Percentiles rank a stretch among this genome's conserved stretches.
These are phyloP conservation scores for Trametopsis cervina DNA, from an alignment of 768 basidiomycete genomes.

Conservation along the genomic window DNA sequence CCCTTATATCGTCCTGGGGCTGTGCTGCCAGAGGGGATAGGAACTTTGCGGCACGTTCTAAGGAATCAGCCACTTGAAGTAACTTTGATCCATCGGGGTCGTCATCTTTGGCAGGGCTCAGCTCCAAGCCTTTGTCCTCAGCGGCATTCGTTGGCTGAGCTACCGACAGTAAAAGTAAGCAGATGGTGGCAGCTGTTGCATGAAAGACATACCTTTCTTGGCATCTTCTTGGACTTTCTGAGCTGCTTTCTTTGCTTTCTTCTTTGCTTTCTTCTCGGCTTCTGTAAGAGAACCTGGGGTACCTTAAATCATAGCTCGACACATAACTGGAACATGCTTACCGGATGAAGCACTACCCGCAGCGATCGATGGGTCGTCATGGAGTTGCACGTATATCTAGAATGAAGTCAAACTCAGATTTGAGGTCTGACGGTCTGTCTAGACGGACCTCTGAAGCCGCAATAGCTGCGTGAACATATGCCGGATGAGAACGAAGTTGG, in stretches of 20 bases:
- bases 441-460: slow-evolving; percentile 56
- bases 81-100: slow-evolving; percentile 80
- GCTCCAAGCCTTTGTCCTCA: slow-evolving; percentile 70
- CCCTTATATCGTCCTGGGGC: slow-evolving; percentile 48
- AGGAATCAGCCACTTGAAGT: slow-evolving; percentile 49
- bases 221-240: slow-evolving; percentile 57
- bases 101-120: slow-evolving; percentile 55
- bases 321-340: slow-evolving; percentile 4
- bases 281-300: slow-evolving; percentile 40
- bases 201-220: slow-evolving; percentile 52
- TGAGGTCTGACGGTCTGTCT: not conserved
- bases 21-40: slow-evolving; percentile 55
- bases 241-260: slow-evolving; percentile 80
- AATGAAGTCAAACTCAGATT: slow-evolving; percentile 8
- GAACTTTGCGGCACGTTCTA: slow-evolving; percentile 72
- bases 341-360: slow-evolving; percentile 26
- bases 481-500: slow-evolving; percentile 65
- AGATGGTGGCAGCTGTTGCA: not conserved
- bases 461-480: slow-evolving; percentile 67
- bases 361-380: slow-evolving; percentile 65
- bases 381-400: slow-evolving; percentile 67
- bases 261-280: slow-evolving; percentile 75
- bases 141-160: slow-evolving; percentile 32
- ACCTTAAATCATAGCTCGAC: not conserved
- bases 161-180: slow-evolving; percentile 7